Evolutionary conservation across 805 yeast species (phyloP), one percentile per base, ranked within the genome.

Genomic region (Metschnikowia continentalis): DNA sequence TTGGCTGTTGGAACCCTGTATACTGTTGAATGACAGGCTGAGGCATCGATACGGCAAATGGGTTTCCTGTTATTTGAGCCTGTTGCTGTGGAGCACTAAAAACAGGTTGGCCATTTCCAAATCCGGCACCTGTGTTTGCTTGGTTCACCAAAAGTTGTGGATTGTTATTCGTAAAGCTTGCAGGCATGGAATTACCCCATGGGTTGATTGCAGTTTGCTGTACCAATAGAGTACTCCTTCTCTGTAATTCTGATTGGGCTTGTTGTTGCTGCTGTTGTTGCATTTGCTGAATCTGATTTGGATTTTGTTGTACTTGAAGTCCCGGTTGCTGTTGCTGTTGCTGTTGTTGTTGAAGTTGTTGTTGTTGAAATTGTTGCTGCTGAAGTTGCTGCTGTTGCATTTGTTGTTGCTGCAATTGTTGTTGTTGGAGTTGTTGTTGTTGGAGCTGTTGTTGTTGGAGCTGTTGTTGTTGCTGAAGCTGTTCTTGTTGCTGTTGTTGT

Each of bases 61-160:
- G 58, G 17, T 56, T 56, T 6, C 52, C 47, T 3, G 54, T 57
- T 3, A 52, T 47, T 22, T 41, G 51, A 13, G 50, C 50, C 19
- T 43, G 48, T 32, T 49, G 51, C 41, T 51, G 58, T 43, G 63
- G 67, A 23, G 54, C 59, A 32, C 55, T 61, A n/a, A 49, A 46
- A 49, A 62, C 37, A 5, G 41, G 49, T 30, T 55, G 60, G 6
- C 68, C 71, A 58, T 74, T 78, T 1, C 86, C 86, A 64, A 82
- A 81, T 0, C 86, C 87, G 35, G 76, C 76, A 13, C 85, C 86
- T 5, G 85, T 81, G 54, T 67, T 73, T 3, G 71, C 59, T 15
- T 69, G 58, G 20, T 42, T 49, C 10, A 46, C 26, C 23, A 11
- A 33, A 43, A 32, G 35, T 35, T 40, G 59, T 8, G 47, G 55